Evolutionary conservation across 495 filamentous ascomycete genomes (phyloP), one percentile per base, ranked within the genome.

Genomic region (Apodospora peruviana): DNA sequence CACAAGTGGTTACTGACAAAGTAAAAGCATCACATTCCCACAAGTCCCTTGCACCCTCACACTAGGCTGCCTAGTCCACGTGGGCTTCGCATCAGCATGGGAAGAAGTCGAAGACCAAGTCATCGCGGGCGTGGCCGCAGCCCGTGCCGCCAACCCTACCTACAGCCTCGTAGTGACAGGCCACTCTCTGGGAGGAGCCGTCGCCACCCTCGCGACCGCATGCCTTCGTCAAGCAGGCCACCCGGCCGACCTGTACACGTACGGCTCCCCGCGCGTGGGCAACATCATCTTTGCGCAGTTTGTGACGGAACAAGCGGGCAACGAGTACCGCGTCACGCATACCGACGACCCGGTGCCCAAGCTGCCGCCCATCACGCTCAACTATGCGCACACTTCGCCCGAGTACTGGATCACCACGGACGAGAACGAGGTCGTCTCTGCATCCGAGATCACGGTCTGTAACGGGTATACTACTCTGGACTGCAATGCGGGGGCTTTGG

Each of bases 141-240:
- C 69, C 23, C 46, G 38, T 22, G 43, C 44, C 14, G 60, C 62
- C 22, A 44, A 85, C 57, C 71, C 81, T 0, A 59, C 43, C 23
- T 85, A 80, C 58, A 67, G 60, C 19, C 56, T 88, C 44, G 64
- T 80, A 4, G 58, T 80, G 11, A 84, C 82, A 0, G 86, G 86
- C 5, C 85, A 89, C 70, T 84, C 79, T 19, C 74, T 87, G 7
- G 86, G 86, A 12, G 86, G 61, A 40, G 85, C 85, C 2, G 58
- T 90, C 21, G 82, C 77, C 22, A 77, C 73, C 1, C 48, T 90
- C 1, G 83, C 77, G 0, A 80, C 80, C 1, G 77, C 73, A 11
- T 73, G 75, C 43, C 62, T 87, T 43, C 73, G 81, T 3, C 76
- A 75, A 22, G 52, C 59, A 8, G 80, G 79, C 4, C 48, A 57